phyloP scores from a whole-genome alignment of 1,284 basidiomycete species.

The Ustilago sp. region DNA sequence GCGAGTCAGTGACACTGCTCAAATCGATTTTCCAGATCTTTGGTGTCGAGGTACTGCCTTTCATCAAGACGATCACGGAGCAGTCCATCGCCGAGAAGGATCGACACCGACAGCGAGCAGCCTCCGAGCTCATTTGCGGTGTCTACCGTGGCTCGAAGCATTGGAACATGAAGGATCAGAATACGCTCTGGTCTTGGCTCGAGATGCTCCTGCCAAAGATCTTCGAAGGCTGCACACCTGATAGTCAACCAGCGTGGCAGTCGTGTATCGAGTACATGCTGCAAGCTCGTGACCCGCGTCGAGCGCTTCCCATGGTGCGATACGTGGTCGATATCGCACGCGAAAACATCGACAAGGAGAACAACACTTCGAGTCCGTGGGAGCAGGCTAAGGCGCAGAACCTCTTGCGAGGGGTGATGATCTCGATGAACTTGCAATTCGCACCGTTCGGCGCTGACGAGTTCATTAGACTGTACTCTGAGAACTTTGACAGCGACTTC shows the following conservation, averaged over 20 bases:
- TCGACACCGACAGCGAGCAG: slow-evolving; percentile 90
- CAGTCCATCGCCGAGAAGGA: slow-evolving; percentile 77
- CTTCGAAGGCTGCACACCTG: slow-evolving; percentile 74
- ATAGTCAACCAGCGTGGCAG: slow-evolving; percentile 71
- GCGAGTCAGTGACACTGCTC: slow-evolving; percentile 71
- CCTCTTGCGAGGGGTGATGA: slow-evolving; percentile 66
- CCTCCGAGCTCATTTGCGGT: slow-evolving; percentile 86
- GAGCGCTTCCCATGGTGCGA: slow-evolving; percentile 80
- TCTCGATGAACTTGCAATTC: slow-evolving; percentile 53
- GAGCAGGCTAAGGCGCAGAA: slow-evolving; percentile 73
- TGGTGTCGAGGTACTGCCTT: slow-evolving; percentile 74
- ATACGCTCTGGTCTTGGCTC: slow-evolving; percentile 84
- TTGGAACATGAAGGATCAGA: slow-evolving; percentile 78
- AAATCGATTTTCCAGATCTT: slow-evolving; percentile 74
- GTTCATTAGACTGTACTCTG: slow-evolving; percentile 62
- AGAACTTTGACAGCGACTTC: slow-evolving; percentile 66
- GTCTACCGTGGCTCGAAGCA: slow-evolving; percentile 84
- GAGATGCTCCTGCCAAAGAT: slow-evolving; percentile 78
- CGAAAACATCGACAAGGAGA: slow-evolving; percentile 53
- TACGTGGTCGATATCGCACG: slow-evolving; percentile 69
- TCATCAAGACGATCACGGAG: slow-evolving; percentile 75
- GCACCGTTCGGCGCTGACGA: slow-evolving; percentile 51
- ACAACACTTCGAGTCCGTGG: slow-evolving; percentile 50
- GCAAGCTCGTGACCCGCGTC: slow-evolving; percentile 84
- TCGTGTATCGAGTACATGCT: slow-evolving; percentile 74